Conservation (phyloP, 257 asterid genomes). For the Solanum gandarillasii region DNA sequence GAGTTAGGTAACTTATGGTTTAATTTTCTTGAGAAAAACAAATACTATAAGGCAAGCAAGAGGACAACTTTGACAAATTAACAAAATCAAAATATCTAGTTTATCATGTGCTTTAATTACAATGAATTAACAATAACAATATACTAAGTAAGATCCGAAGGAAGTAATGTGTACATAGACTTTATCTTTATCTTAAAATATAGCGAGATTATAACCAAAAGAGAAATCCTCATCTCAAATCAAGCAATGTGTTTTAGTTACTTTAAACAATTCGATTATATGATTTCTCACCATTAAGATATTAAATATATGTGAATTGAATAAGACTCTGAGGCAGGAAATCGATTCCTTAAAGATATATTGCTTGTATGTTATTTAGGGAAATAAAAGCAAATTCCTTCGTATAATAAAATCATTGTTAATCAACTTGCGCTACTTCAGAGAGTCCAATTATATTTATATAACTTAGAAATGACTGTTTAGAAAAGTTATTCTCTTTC, state of each 20-base stretch:
- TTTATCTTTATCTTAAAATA: too few species aligned
- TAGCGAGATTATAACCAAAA: too few species aligned
- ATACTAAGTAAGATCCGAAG: not conserved
- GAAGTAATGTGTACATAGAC: too few species aligned
- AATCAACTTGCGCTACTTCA: not conserved
- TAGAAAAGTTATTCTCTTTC: not conserved
- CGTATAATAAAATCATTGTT: too few species aligned
- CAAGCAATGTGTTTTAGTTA: not conserved
- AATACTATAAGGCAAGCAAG: not conserved
- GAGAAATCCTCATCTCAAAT: not conserved
- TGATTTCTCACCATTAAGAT: not conserved
- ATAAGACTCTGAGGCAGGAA: not conserved
- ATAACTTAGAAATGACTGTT: not conserved
- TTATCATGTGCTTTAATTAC: too few species aligned
- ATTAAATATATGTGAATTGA: too few species aligned
- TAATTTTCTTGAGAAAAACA: not conserved
- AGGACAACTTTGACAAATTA: not conserved
- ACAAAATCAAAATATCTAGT: not conserved
- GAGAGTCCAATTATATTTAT: too few species aligned
- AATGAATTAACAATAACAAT: not conserved
- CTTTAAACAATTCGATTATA: not conserved
- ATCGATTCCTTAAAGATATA: too few species aligned
- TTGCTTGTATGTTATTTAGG: not conserved
- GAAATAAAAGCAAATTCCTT: not conserved
- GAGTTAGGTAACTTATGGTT: not conserved